phyloP scores from a whole-genome alignment of 148 eudicot species.

The Rhododendron ovatum region DNA sequence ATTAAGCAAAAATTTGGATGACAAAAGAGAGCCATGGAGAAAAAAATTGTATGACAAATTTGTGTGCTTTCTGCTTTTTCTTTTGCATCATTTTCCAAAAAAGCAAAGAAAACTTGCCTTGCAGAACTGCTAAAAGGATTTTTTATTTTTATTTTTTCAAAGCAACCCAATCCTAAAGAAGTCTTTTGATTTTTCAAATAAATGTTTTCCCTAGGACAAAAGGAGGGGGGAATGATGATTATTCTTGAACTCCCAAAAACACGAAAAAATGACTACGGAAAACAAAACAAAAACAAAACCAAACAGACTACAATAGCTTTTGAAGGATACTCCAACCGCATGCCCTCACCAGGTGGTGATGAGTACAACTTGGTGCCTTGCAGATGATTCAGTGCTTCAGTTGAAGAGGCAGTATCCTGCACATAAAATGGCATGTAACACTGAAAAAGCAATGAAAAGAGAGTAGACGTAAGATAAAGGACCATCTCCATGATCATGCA shows the following conservation, averaged over 20 bases:
- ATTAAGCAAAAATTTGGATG: constrained; percentile 34
- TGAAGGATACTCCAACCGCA: constrained; percentile 95
- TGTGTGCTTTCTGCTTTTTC: not conserved
- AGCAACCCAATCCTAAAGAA: not conserved
- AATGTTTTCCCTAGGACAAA: not conserved
- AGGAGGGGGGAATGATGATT: not conserved
- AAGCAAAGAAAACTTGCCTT: not conserved
- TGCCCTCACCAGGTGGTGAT: constrained; percentile 61
- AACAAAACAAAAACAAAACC: not conserved
- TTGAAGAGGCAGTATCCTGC: constrained; percentile 83
- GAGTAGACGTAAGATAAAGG: not conserved
- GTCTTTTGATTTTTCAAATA: not conserved
- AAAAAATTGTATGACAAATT: not conserved
- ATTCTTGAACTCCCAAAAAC: not conserved
- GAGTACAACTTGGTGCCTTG: constrained; percentile 76
- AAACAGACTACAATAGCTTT: not conserved
- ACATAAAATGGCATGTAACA: constrained; percentile 4
- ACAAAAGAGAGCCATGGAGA: not conserved
- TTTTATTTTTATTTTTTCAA: not conserved
- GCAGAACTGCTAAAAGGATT: not conserved
- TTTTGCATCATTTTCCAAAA: not conserved
- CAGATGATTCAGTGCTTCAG: constrained; percentile 60
- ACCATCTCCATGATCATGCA: not conserved
- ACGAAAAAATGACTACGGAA: not conserved
- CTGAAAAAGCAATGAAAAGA: not conserved